Evolutionary conservation across 1,139 yeast species (phyloP), one percentile per base, ranked within the genome.

Genomic region (Blastobotrys malaysiensis): DNA sequence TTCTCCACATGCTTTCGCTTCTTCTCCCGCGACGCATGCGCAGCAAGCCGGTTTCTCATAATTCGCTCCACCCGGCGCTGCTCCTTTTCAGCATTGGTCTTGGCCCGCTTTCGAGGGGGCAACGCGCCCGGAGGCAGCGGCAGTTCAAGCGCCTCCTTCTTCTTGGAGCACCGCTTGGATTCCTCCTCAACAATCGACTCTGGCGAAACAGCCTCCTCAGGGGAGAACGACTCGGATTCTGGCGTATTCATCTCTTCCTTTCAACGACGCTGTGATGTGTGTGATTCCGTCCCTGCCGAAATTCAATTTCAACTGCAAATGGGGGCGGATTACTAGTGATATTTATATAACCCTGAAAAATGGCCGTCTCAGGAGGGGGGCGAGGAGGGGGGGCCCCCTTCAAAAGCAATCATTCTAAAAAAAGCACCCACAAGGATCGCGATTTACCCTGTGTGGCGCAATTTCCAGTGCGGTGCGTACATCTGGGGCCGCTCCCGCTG

Each of bases 21-120:
- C 82, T 91, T 91, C 69, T 93, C 99, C 61, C 99, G 82, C 31
- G 96, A 88, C 50, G 96, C 96, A 69, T 93, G 98, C 48, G 99
- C 99, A 21, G 99, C 98, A 68, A 93, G 86, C 66, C 99, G 82
- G 71, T 93, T 93, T 68, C 99, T 81, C 68, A 93, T 77, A 54
- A 93, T 90, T 56, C 99, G 78, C 73, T 93, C 98, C 52, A 91
- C 83, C 53, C 97, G 81, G 60, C 99, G 85, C 73, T 91, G 97
- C 72, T 93, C 98, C 75, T 91, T 93, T 74, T 93, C 99, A 72
- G 91, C 97, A 65, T 88, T 83, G 46, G 99, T 93, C 76, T 88
- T 89, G 9, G 99, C 99, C 64, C 98, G 81, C 74, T 93, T 93
- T 60, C 99, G 81, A 53, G 98, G 98, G 31, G 98, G 97, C 59